These are phyloP conservation scores for Gentiana dahurica DNA, from an alignment of 257 asterid genomes.

Conservation along the genomic window DNA sequence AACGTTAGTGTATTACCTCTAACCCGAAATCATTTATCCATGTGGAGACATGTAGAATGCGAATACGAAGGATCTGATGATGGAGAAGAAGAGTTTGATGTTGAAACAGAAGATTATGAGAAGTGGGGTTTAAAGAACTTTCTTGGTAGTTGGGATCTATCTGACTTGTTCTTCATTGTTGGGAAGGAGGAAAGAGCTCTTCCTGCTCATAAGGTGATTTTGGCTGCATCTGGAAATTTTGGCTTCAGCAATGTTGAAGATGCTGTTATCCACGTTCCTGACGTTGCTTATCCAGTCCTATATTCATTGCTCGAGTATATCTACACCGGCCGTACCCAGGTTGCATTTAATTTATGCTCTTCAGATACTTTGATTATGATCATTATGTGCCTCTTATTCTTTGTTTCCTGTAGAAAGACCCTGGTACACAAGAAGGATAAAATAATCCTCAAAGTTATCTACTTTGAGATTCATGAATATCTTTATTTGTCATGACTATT, in stretches of 20 bases:
- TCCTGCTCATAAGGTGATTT: conserved; percentile 78
- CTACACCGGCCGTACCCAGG: conserved; percentile 77
- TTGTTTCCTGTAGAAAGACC: neutral
- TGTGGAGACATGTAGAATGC: conserved; percentile 84
- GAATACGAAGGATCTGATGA: conserved; percentile 38
- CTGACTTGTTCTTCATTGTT: conserved; percentile 65
- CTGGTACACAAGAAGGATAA: too few species aligned
- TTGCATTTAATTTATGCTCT: conserved; percentile 17
- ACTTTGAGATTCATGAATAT: too few species aligned
- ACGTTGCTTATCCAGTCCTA: conserved; percentile 46
- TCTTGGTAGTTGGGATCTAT: conserved; percentile 79
- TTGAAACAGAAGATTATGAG: conserved; percentile 40
- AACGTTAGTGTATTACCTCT: conserved; percentile 76
- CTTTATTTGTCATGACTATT: too few species aligned
- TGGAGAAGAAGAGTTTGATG: conserved; percentile 57
- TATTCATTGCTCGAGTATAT: conserved; percentile 72
- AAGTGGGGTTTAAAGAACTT: conserved; percentile 74
- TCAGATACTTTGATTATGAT: neutral
- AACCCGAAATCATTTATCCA: conserved; percentile 66
- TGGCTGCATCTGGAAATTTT: conserved; percentile 74
- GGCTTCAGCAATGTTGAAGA: conserved; percentile 30
- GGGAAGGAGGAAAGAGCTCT: conserved; percentile 66
- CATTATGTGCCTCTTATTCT: neutral
- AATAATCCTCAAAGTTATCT: too few species aligned
- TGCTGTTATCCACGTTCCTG: conserved; percentile 43